Evolutionary conservation across 2,329 filamentous ascomycete genomes (phyloP), one percentile per base, ranked within the genome.

Genomic region (Ceratocystis alfenasii): DNA sequence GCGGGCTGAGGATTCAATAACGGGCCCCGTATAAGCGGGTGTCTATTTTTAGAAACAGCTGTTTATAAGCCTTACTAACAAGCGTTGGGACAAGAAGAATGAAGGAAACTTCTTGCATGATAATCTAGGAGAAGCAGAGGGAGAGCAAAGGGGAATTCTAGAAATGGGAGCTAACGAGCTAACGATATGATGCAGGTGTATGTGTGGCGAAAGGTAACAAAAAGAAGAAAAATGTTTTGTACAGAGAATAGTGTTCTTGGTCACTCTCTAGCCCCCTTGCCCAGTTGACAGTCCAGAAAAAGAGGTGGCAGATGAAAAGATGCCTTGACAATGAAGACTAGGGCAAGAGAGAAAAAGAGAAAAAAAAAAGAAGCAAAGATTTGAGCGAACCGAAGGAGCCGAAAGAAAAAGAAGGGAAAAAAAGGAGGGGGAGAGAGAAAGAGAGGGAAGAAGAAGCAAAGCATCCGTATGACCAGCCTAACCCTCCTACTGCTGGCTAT

Each of bases 131-230:
- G 8, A 48, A 48, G 7, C 46, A 20, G 20, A n/a, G 71, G 69
- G 69, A 68, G 71, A 71, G 72, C 46, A 72, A 67, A 74, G 10
- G 28, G 20, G 8, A 25, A 53, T 20, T 50, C 48, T 53, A 53
- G 48, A 22, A 25, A 53, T n/a, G 75, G 70, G 74, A 68, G 62
- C 68, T 57, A 30, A 68, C 57, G 62, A 46, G 57, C 36, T 25
- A 41, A 64, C 20, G 45, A 48, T n/a, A 44, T 30, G 41, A 60
- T 33, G 64, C 50, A 64, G 46, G 17, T 63, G 20, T 48, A 69
- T 45, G 61, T 36, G 69, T 69, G 73, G 69, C 71, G 70, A 73
- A 73, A 66, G 72, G 71, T 69, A 69, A 69, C 71, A 69, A 72
- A 69, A 70, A 72, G 69, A 70, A 71, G 69, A 30, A 65, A 63